Conservation (phyloP, 2,329 filamentous ascomycete species). For the Diaporthe sp. region DNA sequence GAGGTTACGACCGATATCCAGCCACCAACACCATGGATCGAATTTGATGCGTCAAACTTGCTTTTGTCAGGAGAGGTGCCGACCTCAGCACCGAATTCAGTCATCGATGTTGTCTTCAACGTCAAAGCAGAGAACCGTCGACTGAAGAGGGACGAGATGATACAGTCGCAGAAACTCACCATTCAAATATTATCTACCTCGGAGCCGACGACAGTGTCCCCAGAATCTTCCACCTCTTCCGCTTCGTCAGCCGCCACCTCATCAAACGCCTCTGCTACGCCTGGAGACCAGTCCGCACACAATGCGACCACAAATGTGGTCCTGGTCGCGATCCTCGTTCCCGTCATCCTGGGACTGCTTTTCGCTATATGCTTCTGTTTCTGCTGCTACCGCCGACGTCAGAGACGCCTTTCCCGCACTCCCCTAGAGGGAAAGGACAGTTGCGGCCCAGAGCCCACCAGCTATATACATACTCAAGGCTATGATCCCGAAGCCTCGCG, state of each 20-base stretch:
- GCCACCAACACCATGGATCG: constrained; percentile 60
- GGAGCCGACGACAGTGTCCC: constrained; percentile 45
- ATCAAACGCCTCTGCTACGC: background rate
- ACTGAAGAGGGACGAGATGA: constrained; percentile 31
- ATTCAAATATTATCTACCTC: constrained; percentile 51
- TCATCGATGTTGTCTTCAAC: constrained; percentile 47
- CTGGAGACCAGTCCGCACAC: constrained; percentile 23
- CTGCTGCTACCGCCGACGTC: constrained; percentile 48
- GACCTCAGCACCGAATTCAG: constrained; percentile 46
- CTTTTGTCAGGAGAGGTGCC: constrained; percentile 59
- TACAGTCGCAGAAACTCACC: constrained; percentile 55
- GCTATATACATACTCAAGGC: constrained; percentile 47
- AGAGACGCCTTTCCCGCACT: constrained; percentile 41
- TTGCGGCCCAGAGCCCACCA: constrained; percentile 49
- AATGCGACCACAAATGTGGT: constrained; percentile 47
- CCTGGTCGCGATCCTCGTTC: constrained; percentile 60
- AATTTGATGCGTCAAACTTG: constrained; percentile 50
- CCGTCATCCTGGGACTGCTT: constrained; percentile 55
- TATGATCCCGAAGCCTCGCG: constrained; percentile 41
- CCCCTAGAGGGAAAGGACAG: constrained; percentile 47
- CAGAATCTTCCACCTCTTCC: constrained; percentile 37
- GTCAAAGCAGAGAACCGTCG: constrained; percentile 47
- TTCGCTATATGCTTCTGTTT: constrained; percentile 50
- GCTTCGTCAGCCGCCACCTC: constrained; percentile 44
- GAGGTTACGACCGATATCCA: constrained; percentile 53